Percentiles rank a stretch among this genome's conserved stretches.
phyloP scores from a whole-genome alignment of 2,329 filamentous ascomycete species.

The Sordariomycetes sp. region DNA sequence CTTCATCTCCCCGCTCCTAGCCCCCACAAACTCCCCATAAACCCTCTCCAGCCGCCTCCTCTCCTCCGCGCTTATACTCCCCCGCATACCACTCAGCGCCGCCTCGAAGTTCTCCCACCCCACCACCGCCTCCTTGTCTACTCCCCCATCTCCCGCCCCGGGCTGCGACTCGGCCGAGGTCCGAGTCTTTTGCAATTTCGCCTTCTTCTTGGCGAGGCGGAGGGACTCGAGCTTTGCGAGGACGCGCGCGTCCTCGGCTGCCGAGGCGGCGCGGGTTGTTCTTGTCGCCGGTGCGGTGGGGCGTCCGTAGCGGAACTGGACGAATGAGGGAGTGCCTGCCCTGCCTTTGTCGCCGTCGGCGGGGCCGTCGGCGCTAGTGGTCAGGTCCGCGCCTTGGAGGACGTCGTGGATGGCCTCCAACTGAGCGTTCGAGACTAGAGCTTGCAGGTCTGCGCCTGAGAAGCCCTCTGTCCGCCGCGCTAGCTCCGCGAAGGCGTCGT shows the following conservation, averaged over 20 bases:
- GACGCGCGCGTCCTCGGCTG: constrained; percentile 70
- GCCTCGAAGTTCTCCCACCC: constrained; percentile 71
- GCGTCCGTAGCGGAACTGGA: constrained; percentile 73
- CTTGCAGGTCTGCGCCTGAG: constrained; percentile 88
- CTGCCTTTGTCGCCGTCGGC: constrained; percentile 16
- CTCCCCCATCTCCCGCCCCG: constrained; percentile 15
- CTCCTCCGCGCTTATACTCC: constrained; percentile 74
- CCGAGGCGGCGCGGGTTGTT: constrained; percentile 34
- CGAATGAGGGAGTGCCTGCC: constrained; percentile 39
- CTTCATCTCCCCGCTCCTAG: constrained; percentile 87
- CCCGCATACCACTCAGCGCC: constrained; percentile 62
- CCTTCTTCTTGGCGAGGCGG: constrained; percentile 49
- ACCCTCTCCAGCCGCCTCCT: constrained; percentile 61
- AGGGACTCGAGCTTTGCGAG: constrained; percentile 71
- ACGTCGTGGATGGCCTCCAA: constrained; percentile 94
- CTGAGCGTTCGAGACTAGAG: constrained; percentile 90
- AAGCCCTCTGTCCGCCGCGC: constrained; percentile 76
- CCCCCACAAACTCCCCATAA: constrained; percentile 86
- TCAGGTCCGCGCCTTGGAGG: constrained; percentile 44
- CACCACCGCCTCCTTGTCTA: constrained; percentile 62
- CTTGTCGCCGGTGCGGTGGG: constrained; percentile 29
- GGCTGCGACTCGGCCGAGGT: constrained; percentile 9
- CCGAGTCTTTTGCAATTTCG: constrained; percentile 16
- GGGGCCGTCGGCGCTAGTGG: constrained; percentile 16
- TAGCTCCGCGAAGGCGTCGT: constrained; percentile 54